Percentiles rank a stretch among this genome's conserved stretches.
Conservation (phyloP, 192 early-diverging fungal genomes). For the Gryganskiella cystojenkinii region DNA sequence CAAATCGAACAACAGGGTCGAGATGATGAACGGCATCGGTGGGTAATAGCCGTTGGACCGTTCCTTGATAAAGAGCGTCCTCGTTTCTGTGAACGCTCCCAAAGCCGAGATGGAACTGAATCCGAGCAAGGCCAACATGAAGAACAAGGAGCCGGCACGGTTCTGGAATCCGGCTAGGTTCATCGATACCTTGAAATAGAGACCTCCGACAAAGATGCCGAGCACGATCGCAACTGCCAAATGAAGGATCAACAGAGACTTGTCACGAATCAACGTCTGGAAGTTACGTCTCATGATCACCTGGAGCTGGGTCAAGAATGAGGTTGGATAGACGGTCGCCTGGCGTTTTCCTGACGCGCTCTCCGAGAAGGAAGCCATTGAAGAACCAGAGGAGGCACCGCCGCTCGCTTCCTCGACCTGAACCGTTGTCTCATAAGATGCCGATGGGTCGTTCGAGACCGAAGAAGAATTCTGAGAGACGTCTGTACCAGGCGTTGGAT, state of each 20-base stretch:
- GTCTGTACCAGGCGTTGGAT: neutral
- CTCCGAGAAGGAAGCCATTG: constrained; percentile 15
- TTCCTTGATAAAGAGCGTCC: constrained; percentile 60
- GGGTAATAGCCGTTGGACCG: constrained; percentile 62
- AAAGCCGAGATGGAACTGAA: constrained; percentile 76
- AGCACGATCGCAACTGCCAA: constrained; percentile 61
- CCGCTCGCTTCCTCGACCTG: constrained; percentile 11
- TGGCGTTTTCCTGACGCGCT: neutral
- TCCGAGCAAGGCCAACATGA: constrained; percentile 73
- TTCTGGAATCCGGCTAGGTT: constrained; percentile 80
- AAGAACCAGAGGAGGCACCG: constrained; percentile 3
- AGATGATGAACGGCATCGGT: constrained; percentile 60
- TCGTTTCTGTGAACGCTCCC: constrained; percentile 60
- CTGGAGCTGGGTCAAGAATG: constrained; percentile 65
- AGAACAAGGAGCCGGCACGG: constrained; percentile 74
- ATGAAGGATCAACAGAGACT: constrained; percentile 64
- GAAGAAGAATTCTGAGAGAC: neutral
- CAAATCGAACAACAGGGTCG: constrained; percentile 75
- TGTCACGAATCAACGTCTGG: constrained; percentile 58
- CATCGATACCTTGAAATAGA: constrained; percentile 70
- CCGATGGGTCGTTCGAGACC: neutral
- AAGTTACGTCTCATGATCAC: constrained; percentile 57
- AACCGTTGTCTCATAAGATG: constrained; percentile 20
- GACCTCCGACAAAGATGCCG: constrained; percentile 71
- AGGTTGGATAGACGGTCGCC: constrained; percentile 37